Conservation (phyloP, 768 basidiomycete genomes). For the Termitomyces sp. region DNA sequence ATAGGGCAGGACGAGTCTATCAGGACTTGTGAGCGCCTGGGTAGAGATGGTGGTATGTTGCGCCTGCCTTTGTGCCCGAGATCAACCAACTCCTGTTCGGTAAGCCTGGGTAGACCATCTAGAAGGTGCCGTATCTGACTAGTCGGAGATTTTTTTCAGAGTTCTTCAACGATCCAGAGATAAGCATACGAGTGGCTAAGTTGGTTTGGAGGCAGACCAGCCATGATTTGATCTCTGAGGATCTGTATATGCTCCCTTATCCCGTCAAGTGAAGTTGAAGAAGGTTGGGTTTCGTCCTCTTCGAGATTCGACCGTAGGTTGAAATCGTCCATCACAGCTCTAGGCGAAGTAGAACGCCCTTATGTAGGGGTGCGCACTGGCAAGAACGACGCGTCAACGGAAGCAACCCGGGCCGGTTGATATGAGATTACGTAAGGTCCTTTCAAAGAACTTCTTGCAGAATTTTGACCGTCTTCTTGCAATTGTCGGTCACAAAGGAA, state of each 20-base stretch:
- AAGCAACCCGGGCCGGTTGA: neutral
- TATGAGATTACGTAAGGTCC: neutral
- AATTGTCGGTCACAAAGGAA: no score
- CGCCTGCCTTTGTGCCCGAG: slow-evolving; percentile 44
- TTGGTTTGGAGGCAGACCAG: slow-evolving; percentile 9
- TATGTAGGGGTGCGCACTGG: neutral
- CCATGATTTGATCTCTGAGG: slow-evolving; percentile 13
- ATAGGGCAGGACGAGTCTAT: slow-evolving; percentile 73
- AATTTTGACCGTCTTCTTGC: no score
- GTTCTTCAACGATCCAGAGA: neutral
- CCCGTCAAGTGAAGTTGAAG: slow-evolving; percentile 3
- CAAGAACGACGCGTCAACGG: neutral
- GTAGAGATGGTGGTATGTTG: neutral
- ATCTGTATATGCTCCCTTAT: slow-evolving; percentile 10
- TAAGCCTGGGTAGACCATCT: slow-evolving; percentile 42
- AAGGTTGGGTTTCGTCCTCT: neutral
- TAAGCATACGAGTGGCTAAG: slow-evolving; percentile 16
- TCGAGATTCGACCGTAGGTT: slow-evolving; percentile 9
- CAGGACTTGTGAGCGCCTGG: neutral
- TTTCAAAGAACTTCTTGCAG: neutral
- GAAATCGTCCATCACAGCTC: slow-evolving; percentile 14
- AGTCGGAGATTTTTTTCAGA: neutral
- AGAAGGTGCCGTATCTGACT: slow-evolving; percentile 42
- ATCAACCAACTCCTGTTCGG: slow-evolving; percentile 44
- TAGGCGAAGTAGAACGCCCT: no score